Base-by-base conservation (phyloP, 2,329 filamentous ascomycete species). In the Pyricularia grisea region DNA sequence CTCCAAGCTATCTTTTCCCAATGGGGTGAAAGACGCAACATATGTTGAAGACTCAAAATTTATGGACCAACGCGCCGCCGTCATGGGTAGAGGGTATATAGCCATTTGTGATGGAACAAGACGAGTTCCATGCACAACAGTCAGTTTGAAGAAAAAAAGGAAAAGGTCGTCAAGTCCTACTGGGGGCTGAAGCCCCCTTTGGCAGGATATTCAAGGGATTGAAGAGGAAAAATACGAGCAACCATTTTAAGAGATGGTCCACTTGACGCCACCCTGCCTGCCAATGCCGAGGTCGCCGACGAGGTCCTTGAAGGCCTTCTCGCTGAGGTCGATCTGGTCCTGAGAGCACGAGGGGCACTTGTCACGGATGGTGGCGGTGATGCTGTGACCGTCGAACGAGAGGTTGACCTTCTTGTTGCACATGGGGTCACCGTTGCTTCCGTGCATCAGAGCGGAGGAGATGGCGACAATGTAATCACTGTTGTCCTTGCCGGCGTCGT, bases 321-420 rank as follows among this genome's bases (percentile, higher is more conserved):
- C 70, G 72, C 72, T 74, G 61, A 73, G 71, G 74, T 93, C 90
- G 66, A 93, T 85, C 74, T 83, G 81, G 60, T 77, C 72, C 42
- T 74, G 68, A 66, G 67, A 74, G 78, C 92, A 95, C 73, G 89
- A 89, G 79, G 86, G 85, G 83, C 92, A 95, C 81, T 92, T 92
- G 82, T 95, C 92, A 68, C 84, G 85, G 71, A 94, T 86, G 3
- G 74, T 84, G 71, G 87, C 91, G 2, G 78, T 81, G 73, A 81
- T 77, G 2, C 83, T 83, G 77, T 85, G 85, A 68, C 72, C 90
- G 67, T 84, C 82, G 76, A 81, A 82, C 60, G 74, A 80, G 80
- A 93, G 87, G 72, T 84, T 88, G 75, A 94, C 85, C 66, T 80
- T 87, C 81, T 88, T 85, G 77, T 88, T 88, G 79, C 92, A 95